phyloP scores from a whole-genome alignment of 116 monocot genomes.

The Papilionanthe hybrid region DNA sequence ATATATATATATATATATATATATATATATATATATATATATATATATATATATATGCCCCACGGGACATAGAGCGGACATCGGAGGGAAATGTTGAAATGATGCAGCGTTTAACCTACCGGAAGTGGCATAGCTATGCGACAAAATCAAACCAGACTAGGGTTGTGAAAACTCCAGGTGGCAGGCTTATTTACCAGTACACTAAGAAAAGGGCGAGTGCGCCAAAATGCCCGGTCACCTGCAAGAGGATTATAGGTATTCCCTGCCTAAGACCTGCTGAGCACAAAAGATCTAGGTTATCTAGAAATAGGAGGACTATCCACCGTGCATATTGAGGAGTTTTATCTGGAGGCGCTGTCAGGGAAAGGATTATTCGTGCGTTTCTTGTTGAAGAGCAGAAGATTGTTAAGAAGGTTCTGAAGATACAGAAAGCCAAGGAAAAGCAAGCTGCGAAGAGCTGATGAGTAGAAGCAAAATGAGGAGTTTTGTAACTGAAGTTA shows the following conservation, averaged over 20 bases:
- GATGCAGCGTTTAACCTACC: constrained; percentile 87
- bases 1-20: too few species aligned
- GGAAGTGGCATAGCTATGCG: constrained; percentile 89
- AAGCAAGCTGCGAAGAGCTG: constrained; percentile 36
- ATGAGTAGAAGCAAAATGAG: background rate
- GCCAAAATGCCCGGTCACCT: constrained; percentile 81
- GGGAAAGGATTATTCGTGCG: constrained; percentile 52
- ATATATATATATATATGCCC: too few species aligned
- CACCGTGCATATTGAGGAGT: constrained; percentile 70
- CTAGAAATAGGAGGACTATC: constrained; percentile 55
- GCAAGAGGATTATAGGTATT: constrained; percentile 85
- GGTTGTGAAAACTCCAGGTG: constrained; percentile 92
- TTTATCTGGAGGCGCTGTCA: constrained; percentile 46
- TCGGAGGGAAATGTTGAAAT: constrained; percentile 23
- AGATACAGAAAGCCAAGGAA: constrained; percentile 46
- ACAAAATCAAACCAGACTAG: constrained; percentile 90
- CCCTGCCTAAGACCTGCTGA: constrained; percentile 51
- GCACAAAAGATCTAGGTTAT: constrained; percentile 53
- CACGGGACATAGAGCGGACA: background rate
- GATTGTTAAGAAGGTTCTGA: constrained; percentile 51
- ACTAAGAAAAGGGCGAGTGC: constrained; percentile 78
- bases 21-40: too few species aligned
- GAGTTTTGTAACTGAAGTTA: background rate
- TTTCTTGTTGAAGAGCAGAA: constrained; percentile 54
- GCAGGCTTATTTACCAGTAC: constrained; percentile 71